Evolutionary conservation across 768 basidiomycete species (phyloP).

Genomic region (Lactarius sp.): DNA sequence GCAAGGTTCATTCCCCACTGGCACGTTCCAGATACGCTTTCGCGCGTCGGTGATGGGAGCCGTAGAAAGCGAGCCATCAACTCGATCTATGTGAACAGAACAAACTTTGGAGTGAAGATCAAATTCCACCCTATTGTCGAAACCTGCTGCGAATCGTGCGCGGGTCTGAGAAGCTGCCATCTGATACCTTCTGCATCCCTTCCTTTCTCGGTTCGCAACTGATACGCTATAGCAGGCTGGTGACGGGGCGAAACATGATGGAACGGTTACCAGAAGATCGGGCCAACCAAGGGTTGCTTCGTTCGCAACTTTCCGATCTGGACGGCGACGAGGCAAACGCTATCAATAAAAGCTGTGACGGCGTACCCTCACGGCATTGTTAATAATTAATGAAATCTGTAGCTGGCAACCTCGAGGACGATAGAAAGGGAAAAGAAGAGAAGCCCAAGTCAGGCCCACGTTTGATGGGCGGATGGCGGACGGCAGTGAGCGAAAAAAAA

Average conservation of each 20-base stretch:
- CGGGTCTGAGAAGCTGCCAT: background rate
- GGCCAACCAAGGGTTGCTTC: background rate
- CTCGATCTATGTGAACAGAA: background rate
- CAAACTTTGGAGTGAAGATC: background rate
- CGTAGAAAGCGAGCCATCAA: background rate
- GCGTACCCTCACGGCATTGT: background rate
- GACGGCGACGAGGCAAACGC: slow-evolving; percentile 1
- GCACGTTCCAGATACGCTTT: background rate
- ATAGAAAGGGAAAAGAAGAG: slow-evolving; percentile 4
- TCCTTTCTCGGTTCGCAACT: background rate
- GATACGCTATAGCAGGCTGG: background rate
- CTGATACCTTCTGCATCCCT: background rate
- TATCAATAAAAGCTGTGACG: slow-evolving; percentile 6
- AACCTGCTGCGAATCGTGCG: background rate
- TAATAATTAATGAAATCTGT: background rate
- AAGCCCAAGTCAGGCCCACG: background rate
- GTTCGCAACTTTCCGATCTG: slow-evolving; percentile 13
- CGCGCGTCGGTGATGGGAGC: background rate
- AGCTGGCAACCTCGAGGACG: background rate
- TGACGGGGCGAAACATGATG: background rate
- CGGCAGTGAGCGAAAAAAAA: background rate
- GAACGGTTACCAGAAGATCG: background rate
- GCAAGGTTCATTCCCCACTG: background rate
- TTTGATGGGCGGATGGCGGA: background rate
- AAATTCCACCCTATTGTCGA: background rate